Evolutionary conservation across 345 rosid genomes (phyloP).

Genomic region (Conringia planisiliqua): DNA sequence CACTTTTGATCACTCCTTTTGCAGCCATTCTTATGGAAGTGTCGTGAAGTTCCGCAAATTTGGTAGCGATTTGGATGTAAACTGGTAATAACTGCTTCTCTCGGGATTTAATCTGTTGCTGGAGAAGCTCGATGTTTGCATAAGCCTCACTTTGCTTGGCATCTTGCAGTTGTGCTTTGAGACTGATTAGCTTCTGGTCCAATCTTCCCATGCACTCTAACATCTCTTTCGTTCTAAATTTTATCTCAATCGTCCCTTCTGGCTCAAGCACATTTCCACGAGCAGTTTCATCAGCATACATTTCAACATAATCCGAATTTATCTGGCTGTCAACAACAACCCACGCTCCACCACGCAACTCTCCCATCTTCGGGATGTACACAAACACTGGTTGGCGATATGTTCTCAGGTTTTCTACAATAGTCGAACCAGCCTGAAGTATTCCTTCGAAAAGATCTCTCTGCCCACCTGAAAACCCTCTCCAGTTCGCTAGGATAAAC

Average conservation of each 20-base stretch:
- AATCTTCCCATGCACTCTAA: conserved; percentile 98
- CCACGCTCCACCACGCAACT: conserved; percentile 99
- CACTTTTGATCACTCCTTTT: conserved; percentile 87
- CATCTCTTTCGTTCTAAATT: conserved; percentile 87
- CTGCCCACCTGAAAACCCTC: conserved; percentile 99
- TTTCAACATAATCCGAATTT: conserved; percentile 90
- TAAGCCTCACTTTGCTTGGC: conserved; percentile 49
- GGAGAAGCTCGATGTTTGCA: conserved; percentile 48
- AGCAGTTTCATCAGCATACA: conserved; percentile 95
- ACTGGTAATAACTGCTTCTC: conserved; percentile 88
- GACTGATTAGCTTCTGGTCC: conserved; percentile 59
- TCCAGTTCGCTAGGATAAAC: conserved; percentile 97
- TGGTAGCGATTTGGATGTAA: conserved; percentile 90
- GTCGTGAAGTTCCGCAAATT: conserved; percentile 93
- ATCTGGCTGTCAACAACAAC: conserved; percentile 95
- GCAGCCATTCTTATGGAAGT: conserved; percentile 93
- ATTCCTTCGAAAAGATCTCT: conserved; percentile 99
- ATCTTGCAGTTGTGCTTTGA: conserved; percentile 68
- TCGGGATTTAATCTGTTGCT: conserved; percentile 67
- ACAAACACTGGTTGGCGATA: conserved; percentile 97
- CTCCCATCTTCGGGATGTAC: conserved; percentile 97
- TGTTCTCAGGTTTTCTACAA: conserved; percentile 94
- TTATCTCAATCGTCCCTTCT: conserved; percentile 96
- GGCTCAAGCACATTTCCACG: conserved; percentile 99
- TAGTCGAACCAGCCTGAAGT: conserved; percentile 98